phyloP scores from a whole-genome alignment of 176 grass and related monocot genomes.

The Leersia perrieri region DNA sequence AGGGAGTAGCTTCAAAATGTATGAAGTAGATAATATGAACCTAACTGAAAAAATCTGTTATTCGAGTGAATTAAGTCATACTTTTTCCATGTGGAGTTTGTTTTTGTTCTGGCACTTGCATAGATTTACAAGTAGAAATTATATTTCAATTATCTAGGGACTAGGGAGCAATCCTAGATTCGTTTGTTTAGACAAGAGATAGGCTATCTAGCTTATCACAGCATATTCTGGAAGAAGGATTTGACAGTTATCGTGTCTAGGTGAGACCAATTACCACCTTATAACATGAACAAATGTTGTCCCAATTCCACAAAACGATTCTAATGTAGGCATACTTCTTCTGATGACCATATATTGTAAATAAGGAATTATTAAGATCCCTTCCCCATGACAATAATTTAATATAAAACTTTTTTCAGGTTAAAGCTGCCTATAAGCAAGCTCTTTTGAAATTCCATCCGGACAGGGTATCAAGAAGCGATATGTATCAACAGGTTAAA shows the following conservation, averaged over 20 bases:
- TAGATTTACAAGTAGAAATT: not conserved
- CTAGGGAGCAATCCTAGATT: not conserved
- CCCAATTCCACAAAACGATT: not conserved
- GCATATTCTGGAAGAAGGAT: not conserved
- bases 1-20: not conserved
- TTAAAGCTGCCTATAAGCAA: constrained; percentile 83
- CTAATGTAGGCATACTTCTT: not conserved
- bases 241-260: not conserved
- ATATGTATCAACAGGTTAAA: constrained; percentile 79
- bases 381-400: not conserved
- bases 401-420: constrained; percentile 45
- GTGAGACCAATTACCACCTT: not conserved
- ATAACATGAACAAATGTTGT: not conserved
- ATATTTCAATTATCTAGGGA: not conserved
- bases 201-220: not conserved
- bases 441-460: constrained; percentile 88
- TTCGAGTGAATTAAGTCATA: not conserved
- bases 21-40: not conserved
- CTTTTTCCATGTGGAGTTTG: not conserved
- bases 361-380: not conserved
- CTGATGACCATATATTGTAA: not conserved
- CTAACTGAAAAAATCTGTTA: not conserved
- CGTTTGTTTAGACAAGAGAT: not conserved
- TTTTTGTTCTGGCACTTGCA: not conserved
- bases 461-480: constrained; percentile 63